These are phyloP conservation scores for Oldenlandia corymbosa DNA, from an alignment of 257 asterid genomes.

Conservation along the genomic window DNA sequence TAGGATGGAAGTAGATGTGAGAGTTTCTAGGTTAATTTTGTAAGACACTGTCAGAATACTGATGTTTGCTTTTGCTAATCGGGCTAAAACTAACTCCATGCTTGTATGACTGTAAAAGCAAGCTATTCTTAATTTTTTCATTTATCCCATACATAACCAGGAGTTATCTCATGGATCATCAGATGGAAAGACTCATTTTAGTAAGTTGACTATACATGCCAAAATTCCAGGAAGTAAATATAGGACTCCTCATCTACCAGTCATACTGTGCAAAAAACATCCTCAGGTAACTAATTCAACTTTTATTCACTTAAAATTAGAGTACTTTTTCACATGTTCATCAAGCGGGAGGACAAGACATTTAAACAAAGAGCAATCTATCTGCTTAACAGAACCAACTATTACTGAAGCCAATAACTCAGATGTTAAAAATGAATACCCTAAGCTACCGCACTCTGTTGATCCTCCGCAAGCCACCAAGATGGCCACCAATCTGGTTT, in stretches of 20 bases:
- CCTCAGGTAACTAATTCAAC: neutral
- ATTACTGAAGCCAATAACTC: neutral
- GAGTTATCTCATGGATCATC: neutral
- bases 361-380: neutral
- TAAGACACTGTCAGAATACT: too few relatives aligned
- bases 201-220: neutral
- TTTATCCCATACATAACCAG: neutral
- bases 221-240: neutral
- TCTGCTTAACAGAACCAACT: neutral
- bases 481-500: slow-evolving; percentile 91
- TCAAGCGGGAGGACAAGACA: neutral
- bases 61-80: too few relatives aligned
- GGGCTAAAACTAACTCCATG: too few relatives aligned
- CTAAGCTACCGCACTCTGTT: slow-evolving; percentile 39
- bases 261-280: too few relatives aligned
- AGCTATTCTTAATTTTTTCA: neutral
- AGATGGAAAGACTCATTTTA: too few relatives aligned
- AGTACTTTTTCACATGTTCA: neutral
- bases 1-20: slow-evolving; percentile 10
- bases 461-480: slow-evolving; percentile 52
- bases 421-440: neutral
- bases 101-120: too few relatives aligned
- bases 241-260: too few relatives aligned
- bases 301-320: neutral
- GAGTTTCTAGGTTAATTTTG: neutral